Conservation (phyloP, 306 rosid species). For the Medicago arabica region DNA sequence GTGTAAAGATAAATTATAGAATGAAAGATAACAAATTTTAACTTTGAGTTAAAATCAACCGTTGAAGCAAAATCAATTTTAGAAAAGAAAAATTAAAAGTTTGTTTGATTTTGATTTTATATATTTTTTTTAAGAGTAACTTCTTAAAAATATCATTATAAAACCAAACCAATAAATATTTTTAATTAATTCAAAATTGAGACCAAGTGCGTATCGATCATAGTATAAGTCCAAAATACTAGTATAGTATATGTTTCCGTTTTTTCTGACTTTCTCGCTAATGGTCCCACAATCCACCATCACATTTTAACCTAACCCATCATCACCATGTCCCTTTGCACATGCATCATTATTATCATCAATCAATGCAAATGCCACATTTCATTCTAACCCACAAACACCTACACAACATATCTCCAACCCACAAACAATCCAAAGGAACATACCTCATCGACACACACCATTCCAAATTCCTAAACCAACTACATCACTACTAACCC, state of each 20-base stretch:
- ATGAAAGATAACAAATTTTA: too few species aligned
- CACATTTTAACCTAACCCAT: slow-evolving; percentile 30
- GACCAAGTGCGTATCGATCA: too few species aligned
- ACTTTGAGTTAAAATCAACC: too few species aligned
- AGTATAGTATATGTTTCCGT: slow-evolving; percentile 30
- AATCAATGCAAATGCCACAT: neutral
- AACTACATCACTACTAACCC: neutral
- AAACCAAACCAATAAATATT: too few species aligned
- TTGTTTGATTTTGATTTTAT: too few species aligned
- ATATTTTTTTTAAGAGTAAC: too few species aligned
- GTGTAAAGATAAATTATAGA: too few species aligned
- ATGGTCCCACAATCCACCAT: slow-evolving; percentile 49
- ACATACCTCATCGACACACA: neutral
- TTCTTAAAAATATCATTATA: too few species aligned
- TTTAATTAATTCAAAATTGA: too few species aligned
- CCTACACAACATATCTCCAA: slow-evolving; percentile 5
- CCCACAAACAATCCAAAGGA: slow-evolving; percentile 10
- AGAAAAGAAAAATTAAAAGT: too few species aligned
- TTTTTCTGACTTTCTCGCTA: slow-evolving; percentile 51
- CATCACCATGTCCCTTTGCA: slow-evolving; percentile 29
- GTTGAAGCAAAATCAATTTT: too few species aligned
- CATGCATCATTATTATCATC: slow-evolving; percentile 1
- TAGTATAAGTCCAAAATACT: too few species aligned
- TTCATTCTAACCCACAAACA: neutral
- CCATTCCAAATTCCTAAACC: slow-evolving; percentile 5